Base-by-base conservation (phyloP, 257 asterid genomes). In the Datura wrightii region DNA sequence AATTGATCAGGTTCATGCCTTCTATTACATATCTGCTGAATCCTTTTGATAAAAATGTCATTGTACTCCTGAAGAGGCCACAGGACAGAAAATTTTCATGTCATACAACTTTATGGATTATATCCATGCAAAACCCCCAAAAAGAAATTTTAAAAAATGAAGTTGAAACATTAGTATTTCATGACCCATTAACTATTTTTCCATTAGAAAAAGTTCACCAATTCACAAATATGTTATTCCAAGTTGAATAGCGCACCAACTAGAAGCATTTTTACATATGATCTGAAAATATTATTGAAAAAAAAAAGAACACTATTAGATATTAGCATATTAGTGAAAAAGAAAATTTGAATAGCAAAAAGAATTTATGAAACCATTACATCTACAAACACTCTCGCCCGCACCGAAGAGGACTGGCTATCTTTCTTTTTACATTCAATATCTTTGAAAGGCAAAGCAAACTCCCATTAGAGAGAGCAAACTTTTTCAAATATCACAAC, bases 1-100 rank as follows among this genome's bases (percentile, higher is more conserved):
- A 94, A 93, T 87, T 96, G 98, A 85, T 93, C 91, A 4, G 99
- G 98, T 84, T 94, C 93, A 78, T 92, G 92, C 93, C 98, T 91
- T 92, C 92, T 4, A 37, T 31, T 83, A 85, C 90, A 91, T 31
- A 96, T 89, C 87, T 92, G 96, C 76, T 88, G 92, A 83, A 91
- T 86, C 92, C 98, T 94, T 93, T 89, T 94, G 63, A 79, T 83
- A 86, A 94, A 89, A 83, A 92, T 91, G 87, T 93, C 92, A 50
- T 89, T 80, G 82, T 91, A 96, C 87, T 96, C 98, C 99, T 96
- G 92, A 56, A 71, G 82, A 87, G 19, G 79, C 66, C 54, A 84
- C 5, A 58, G 54, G 55, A 80, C 83, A 88, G 44, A 82, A 50
- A 72, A 59, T 67, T 54, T 84, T 50, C 42, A 48, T 48, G 87